Evolutionary conservation across 1,284 basidiomycete species (phyloP), one percentile per base, ranked within the genome.

Genomic region (Xerocomus nothofagi): DNA sequence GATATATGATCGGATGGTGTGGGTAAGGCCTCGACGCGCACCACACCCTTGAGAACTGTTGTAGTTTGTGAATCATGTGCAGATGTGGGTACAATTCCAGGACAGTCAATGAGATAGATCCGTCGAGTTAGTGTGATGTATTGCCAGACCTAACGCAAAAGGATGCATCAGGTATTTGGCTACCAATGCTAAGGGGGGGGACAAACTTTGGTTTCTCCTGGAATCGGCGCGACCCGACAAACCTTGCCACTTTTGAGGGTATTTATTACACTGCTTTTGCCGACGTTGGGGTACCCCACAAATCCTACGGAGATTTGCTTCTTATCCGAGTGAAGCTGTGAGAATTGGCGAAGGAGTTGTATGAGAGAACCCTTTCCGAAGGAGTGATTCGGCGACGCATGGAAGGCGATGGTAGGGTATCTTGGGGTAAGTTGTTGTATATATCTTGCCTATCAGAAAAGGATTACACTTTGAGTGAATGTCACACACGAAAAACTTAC

Each of bases 291-390:
- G 72, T 99, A 99, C 43, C 97, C 96, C 58, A 99, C 83, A 67
- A 99, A 93, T 10, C 96, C 96, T 56, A 99, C 93, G 29, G 93
- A 96, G 66, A 99, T 98, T 72, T 99, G 96, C 74, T 98, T 99
- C 79, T 97, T 98, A 78, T 99, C 97, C 12, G 93, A 93, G 73
- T 98, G 96, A 31, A 99, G 82, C 55, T 93, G 91, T 10, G 93
- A 92, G 72, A 99, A 99, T 69, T 99, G 96, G 29, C 97, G 86
- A 37, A 99, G 80, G 31, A 99, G 83, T 71, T 98, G 94, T 63
- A 99, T 99, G 54, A 99, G 84, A 27, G 95, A 93, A 27, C 96
- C 97, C 73, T 98, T 98, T 57, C 95, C 96, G 65, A 98, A 99
- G 4, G 96, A 98, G 74, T 99, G 96, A 72, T 97, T 98, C 54